A percentile compares a stretch with the other conserved stretches of the same genome.
phyloP scores from a whole-genome alignment of 306 rosid genomes.

The Malus asiatica region DNA sequence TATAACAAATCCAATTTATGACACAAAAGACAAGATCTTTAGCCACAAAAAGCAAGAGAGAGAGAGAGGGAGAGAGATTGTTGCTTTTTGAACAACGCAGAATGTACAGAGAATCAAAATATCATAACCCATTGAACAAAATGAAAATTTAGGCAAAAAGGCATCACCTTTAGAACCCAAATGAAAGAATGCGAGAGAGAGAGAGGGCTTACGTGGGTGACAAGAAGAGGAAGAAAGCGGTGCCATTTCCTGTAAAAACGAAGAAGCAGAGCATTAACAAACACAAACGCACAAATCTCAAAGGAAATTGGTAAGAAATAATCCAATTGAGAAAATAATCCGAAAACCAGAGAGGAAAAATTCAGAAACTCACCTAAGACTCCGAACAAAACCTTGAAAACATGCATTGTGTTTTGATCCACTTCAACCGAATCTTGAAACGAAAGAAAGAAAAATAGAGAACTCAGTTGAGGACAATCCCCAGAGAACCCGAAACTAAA shows the following conservation, averaged over 20 bases:
- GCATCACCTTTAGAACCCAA: neutral
- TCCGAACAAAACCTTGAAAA: slow-evolving; percentile 63
- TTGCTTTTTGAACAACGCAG: neutral
- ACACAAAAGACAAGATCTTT: neutral
- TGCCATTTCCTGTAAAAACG: slow-evolving; percentile 56
- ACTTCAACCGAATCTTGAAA: neutral
- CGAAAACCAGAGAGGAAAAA: neutral
- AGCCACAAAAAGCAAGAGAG: neutral
- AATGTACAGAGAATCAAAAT: neutral
- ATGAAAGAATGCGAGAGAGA: neutral
- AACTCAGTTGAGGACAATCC: neutral
- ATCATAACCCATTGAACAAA: neutral
- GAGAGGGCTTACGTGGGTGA: slow-evolving; percentile 56
- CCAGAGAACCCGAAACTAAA: neutral
- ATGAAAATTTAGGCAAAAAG: neutral
- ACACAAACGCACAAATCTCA: neutral
- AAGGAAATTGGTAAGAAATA: neutral
- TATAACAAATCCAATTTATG: neutral
- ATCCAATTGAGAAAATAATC: neutral
- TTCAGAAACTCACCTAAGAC: slow-evolving; percentile 49
- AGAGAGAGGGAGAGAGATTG: too few species aligned
- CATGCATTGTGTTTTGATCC: slow-evolving; percentile 27
- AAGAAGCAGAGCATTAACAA: neutral
- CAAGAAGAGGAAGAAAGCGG: slow-evolving; percentile 91
- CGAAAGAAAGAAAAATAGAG: neutral